These are phyloP conservation scores for Saccharomycopsis olivae DNA, from an alignment of 805 yeast genomes.

Conservation along the genomic window DNA sequence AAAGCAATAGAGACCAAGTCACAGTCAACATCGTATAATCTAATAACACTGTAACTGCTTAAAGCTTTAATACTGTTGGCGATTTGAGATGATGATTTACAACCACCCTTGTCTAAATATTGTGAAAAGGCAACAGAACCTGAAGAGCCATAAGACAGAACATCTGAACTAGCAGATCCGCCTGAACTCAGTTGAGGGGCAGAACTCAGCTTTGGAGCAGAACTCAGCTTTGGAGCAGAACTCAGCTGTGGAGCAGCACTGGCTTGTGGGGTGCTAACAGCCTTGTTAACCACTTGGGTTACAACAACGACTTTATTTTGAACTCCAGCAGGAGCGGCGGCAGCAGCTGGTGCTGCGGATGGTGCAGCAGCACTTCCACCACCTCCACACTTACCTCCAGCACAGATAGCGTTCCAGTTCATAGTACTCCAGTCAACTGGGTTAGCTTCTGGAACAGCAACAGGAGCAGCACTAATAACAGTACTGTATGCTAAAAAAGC, in stretches of 20 bases:
- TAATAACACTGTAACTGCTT: constrained; percentile 44
- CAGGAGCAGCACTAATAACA: too few species aligned
- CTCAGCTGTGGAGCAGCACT: constrained; percentile 2
- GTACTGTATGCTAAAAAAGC: too few species aligned
- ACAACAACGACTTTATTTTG: too few species aligned
- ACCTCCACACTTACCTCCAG: too few species aligned
- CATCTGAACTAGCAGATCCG: constrained; percentile 26
- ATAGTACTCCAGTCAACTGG: too few species aligned
- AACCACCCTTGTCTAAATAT: constrained; percentile 55
- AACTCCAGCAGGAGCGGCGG: too few species aligned
- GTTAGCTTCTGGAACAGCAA: too few species aligned
- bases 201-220: constrained; percentile 20
- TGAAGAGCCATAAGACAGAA: not conserved
- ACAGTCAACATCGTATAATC: constrained; percentile 85
- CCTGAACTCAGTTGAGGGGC: constrained; percentile 19
- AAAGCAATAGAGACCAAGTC: constrained; percentile 63
- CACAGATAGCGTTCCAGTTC: too few species aligned
- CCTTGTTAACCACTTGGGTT: too few species aligned
- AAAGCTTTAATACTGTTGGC: constrained; percentile 46
- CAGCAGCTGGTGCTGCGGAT: too few species aligned
- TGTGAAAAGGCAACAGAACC: constrained; percentile 74
- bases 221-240: not conserved
- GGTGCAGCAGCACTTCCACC: too few species aligned
- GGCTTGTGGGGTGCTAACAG: not conserved
- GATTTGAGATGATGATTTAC: constrained; percentile 54